Percentiles rank a stretch among this genome's conserved stretches.
These are phyloP conservation scores for Onygena corvina DNA, from an alignment of 2,329 filamentous ascomycete genomes.

Conservation along the genomic window DNA sequence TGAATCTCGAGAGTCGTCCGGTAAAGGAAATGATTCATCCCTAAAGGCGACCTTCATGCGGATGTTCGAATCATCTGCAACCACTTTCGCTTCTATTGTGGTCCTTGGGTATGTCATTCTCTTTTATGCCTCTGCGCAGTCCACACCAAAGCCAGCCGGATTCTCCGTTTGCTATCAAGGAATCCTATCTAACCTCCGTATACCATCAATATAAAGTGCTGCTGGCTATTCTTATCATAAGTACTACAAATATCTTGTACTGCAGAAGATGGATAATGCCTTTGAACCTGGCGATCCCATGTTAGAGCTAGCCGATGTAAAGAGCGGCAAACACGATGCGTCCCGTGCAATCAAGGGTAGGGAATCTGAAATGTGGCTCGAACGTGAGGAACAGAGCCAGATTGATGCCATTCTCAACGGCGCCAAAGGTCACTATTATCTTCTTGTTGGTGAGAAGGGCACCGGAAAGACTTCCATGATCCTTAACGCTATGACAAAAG, in stretches of 20 bases:
- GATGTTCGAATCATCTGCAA: constrained; percentile 62
- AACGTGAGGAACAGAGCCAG: constrained; percentile 65
- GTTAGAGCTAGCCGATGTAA: constrained; percentile 58
- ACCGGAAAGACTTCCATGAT: constrained; percentile 96
- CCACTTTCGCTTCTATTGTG: constrained; percentile 61
- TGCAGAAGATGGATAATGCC: constrained; percentile 85
- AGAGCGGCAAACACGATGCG: constrained; percentile 25
- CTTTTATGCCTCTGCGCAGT: no score
- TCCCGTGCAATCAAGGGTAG: constrained; percentile 22
- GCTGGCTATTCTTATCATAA: constrained; percentile 70
- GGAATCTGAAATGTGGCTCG: constrained; percentile 59
- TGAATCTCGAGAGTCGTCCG: constrained; percentile 20
- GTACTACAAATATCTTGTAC: constrained; percentile 77
- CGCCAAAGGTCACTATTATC: constrained; percentile 69
- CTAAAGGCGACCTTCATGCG: constrained; percentile 39
- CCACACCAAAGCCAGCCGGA: background rate
- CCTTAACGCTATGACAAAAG: constrained; percentile 86
- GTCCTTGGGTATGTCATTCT: constrained; percentile 45
- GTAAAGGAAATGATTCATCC: constrained; percentile 21
- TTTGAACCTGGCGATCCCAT: constrained; percentile 88
- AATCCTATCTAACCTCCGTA: constrained; percentile 11
- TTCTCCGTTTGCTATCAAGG: background rate
- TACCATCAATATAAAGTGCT: constrained; percentile 22
- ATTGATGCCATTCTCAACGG: constrained; percentile 78
- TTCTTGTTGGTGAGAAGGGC: constrained; percentile 89